Percentiles rank a stretch among this genome's conserved stretches.
Conservation (phyloP, 176 grass and related monocot genomes). For the Alloteropsis semialata region DNA sequence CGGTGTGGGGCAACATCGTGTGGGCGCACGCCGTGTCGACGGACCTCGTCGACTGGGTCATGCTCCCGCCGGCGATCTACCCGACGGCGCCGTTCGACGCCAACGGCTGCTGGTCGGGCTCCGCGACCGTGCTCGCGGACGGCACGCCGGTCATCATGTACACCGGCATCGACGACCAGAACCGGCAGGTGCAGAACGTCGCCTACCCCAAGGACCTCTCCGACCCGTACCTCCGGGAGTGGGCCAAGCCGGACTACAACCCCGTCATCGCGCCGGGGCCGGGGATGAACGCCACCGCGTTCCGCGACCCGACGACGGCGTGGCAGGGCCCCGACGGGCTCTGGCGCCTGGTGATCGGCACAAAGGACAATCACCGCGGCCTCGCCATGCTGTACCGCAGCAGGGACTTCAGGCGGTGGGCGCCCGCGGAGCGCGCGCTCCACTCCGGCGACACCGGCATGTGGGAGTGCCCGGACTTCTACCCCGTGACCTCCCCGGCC, state of each 20-base stretch:
- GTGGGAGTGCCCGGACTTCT: conserved; percentile 96
- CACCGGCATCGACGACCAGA: conserved; percentile 46
- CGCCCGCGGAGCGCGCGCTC: conserved; percentile 28
- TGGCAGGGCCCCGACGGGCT: conserved; percentile 52
- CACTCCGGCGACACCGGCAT: conserved; percentile 59
- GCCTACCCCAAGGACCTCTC: conserved; percentile 64
- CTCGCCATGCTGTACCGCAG: conserved; percentile 49
- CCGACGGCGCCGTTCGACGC: conserved; percentile 60
- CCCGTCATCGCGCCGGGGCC: conserved; percentile 39
- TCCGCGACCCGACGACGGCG: conserved; percentile 72
- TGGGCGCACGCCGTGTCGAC: conserved; percentile 77
- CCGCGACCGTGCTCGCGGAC: conserved; percentile 51
- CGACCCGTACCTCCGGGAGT: conserved; percentile 64
- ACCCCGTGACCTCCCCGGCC: conserved; percentile 40
- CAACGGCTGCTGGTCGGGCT: conserved; percentile 77
- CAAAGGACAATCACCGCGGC: conserved; percentile 41
- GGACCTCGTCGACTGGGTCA: conserved; percentile 74
- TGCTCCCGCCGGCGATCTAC: conserved; percentile 54
- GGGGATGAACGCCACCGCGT: conserved; percentile 44
- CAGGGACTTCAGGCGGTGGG: conserved; percentile 64
- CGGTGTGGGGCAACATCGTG: conserved; percentile 67
- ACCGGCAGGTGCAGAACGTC: conserved; percentile 63
- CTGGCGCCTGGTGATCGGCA: conserved; percentile 53
- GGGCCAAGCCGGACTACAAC: conserved; percentile 84
- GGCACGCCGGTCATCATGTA: conserved; percentile 60